Evolutionary conservation across 2,329 filamentous ascomycete species (phyloP).

Genomic region (Elsinoe arachidis): DNA sequence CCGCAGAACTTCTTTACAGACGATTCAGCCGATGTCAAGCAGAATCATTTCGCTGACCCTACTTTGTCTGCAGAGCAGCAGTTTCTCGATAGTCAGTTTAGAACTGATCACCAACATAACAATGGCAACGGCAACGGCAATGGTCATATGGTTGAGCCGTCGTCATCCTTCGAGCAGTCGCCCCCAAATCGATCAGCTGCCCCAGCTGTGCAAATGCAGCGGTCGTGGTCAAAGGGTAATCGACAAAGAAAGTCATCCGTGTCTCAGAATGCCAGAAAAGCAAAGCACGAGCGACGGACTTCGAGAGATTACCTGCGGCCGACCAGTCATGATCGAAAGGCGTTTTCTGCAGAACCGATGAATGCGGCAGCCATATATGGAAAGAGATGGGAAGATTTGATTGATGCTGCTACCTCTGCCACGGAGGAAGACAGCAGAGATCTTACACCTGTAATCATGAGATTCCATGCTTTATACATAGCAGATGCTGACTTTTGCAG

Average conservation of each 20-base stretch:
- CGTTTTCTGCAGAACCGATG: conserved; percentile 75
- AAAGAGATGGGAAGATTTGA: conserved; percentile 92
- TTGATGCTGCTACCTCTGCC: conserved; percentile 86
- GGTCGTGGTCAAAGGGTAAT: conserved; percentile 57
- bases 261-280: conserved; percentile 65
- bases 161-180: conserved; percentile 68
- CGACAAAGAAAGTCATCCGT: conserved; percentile 80
- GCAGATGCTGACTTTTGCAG: conserved; percentile 21
- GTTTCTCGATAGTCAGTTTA: conserved; percentile 18
- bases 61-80: conserved; percentile 18
- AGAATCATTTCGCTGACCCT: conserved; percentile 16
- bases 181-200: conserved; percentile 80
- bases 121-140: conserved; percentile 1
- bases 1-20: conserved; percentile 33
- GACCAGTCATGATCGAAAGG: conserved; percentile 68
- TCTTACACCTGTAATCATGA: conserved; percentile 61
- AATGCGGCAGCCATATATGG: conserved; percentile 63
- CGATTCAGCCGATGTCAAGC: conserved; percentile 24
- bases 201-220: conserved; percentile 60
- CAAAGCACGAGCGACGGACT: conserved; percentile 71
- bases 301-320: conserved; percentile 64
- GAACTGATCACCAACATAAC: conserved; percentile 8
- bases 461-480: neutral
- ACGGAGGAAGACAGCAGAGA: conserved; percentile 86
- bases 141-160: conserved; percentile 34